A percentile compares a stretch with the other conserved stretches of the same genome.
Evolutionary conservation across 495 filamentous ascomycete species (phyloP).

Genomic region (Apiosordaria backusii): DNA sequence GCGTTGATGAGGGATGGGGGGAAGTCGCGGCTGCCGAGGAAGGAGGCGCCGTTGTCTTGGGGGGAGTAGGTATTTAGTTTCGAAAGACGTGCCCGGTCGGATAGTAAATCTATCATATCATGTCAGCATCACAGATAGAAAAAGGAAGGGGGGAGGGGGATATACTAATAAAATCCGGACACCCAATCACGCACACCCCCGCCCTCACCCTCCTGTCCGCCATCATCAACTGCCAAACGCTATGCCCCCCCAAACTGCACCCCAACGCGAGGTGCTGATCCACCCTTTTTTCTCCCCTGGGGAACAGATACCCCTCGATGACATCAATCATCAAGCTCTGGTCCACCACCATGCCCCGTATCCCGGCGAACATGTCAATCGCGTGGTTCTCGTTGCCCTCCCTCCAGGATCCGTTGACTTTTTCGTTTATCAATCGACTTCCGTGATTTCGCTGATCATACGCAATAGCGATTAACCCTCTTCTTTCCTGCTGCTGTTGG

Average conservation of each 20-base stretch:
- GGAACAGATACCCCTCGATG: constrained; percentile 73
- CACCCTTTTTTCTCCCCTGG: constrained; percentile 43
- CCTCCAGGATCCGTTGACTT: constrained; percentile 72
- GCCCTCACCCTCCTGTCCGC: constrained; percentile 73
- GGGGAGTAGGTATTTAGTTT: constrained; percentile 60
- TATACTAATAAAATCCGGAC: constrained; percentile 74
- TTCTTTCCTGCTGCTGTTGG: neutral
- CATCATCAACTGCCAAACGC: constrained; percentile 77
- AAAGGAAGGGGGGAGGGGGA: constrained; percentile 2
- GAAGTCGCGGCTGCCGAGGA: constrained; percentile 74
- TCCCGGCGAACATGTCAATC: constrained; percentile 72
- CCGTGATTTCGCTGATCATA: constrained; percentile 95
- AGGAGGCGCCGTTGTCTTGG: constrained; percentile 51
- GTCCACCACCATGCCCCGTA: constrained; percentile 68
- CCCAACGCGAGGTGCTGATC: constrained; percentile 72
- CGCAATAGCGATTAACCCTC: constrained; percentile 70
- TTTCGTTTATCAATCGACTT: constrained; percentile 53
- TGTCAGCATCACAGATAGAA: neutral
- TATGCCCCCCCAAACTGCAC: constrained; percentile 83
- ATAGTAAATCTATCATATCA: constrained; percentile 53
- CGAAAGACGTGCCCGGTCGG: constrained; percentile 70
- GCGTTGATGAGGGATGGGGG: constrained; percentile 61
- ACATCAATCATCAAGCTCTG: constrained; percentile 56
- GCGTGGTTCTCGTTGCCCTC: constrained; percentile 79
- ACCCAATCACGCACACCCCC: constrained; percentile 78